A percentile compares a stretch with the other conserved stretches of the same genome.
Evolutionary conservation across 345 rosid species (phyloP).

Genomic region (Acer yangbiense): DNA sequence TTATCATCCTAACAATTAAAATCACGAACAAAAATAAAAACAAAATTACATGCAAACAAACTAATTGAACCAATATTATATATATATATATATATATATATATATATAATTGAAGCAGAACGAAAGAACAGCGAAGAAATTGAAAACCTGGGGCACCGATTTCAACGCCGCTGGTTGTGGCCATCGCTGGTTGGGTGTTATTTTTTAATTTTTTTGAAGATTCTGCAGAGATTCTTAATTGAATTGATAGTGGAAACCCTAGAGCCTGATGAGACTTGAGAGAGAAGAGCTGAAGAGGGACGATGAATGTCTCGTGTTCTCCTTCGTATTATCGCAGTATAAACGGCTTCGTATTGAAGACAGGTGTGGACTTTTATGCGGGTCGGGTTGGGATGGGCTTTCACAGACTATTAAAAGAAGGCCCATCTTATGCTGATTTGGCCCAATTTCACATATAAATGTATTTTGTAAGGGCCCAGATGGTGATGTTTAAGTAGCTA

Average conservation of each 20-base stretch:
- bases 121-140: neutral
- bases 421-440: too few relatives aligned
- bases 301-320: neutral
- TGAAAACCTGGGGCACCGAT: slow-evolving; percentile 10
- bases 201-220: neutral
- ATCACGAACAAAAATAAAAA: neutral
- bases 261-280: neutral
- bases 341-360: neutral
- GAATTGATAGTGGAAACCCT: neutral
- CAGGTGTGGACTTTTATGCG: neutral
- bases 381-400: neutral
- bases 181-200: slow-evolving; percentile 7
- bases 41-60: neutral
- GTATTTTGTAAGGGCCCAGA: too few relatives aligned
- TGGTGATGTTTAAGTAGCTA: too few relatives aligned
- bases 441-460: too few relatives aligned
- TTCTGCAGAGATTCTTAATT: neutral
- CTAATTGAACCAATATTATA: neutral
- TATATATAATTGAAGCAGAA: too few relatives aligned
- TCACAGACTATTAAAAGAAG: too few relatives aligned
- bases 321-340: too few relatives aligned
- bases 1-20: neutral
- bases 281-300: neutral
- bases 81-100: too few relatives aligned
- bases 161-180: slow-evolving; percentile 9